Conservation (phyloP, 2,329 filamentous ascomycete genomes). For the Botrytis hyacinthi region DNA sequence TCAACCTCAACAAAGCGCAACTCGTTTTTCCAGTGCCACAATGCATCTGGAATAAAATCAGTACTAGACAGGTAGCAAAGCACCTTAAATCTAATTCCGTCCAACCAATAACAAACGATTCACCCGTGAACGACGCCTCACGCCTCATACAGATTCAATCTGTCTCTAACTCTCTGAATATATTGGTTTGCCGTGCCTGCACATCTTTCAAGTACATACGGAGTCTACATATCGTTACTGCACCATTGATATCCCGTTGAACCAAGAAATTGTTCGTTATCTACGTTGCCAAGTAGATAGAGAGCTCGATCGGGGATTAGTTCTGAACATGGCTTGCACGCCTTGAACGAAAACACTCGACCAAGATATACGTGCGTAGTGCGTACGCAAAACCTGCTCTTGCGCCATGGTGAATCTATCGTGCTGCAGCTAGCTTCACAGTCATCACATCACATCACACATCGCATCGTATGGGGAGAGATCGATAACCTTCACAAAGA, state of each 20-base stretch:
- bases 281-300: conserved; percentile 10
- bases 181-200: not conserved
- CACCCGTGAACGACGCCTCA: not conserved
- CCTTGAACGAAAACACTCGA: not conserved
- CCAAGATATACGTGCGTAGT: not conserved
- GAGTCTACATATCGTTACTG: not conserved
- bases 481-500: not conserved
- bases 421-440: not conserved
- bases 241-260: not conserved
- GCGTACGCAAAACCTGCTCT: not conserved
- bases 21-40: not conserved
- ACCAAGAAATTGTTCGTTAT: not conserved
- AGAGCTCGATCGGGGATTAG: not conserved
- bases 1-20: not conserved
- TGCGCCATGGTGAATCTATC: not conserved
- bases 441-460: not conserved
- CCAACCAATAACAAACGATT: not conserved
- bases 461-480: not conserved
- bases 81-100: not conserved
- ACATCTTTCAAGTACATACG: not conserved
- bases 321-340: not conserved
- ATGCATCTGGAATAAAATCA: not conserved
- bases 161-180: not conserved
- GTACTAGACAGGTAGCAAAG: not conserved
- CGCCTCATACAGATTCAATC: not conserved